These are phyloP conservation scores for Lecanicillium sp. DNA, from an alignment of 2,329 filamentous ascomycete species.

Conservation along the genomic window DNA sequence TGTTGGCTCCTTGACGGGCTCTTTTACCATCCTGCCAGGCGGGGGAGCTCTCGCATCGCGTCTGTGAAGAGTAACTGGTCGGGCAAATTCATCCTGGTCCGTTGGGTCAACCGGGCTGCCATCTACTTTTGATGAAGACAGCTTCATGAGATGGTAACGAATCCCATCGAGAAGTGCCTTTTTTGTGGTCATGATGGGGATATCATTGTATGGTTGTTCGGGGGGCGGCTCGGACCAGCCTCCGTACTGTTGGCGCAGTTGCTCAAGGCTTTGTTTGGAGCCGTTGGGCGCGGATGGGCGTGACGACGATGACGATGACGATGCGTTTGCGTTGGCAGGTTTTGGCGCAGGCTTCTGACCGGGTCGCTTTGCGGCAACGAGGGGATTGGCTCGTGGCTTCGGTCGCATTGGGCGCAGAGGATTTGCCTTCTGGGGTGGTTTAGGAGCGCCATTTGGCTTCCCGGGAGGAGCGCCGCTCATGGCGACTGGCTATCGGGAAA, in stretches of 20 bases:
- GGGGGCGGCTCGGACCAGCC: conserved; percentile 52
- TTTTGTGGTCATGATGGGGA: conserved; percentile 76
- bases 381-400: conserved; percentile 47
- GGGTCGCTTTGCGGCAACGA: conserved; percentile 52
- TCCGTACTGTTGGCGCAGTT: conserved; percentile 37
- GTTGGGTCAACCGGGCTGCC: conserved; percentile 60
- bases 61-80: conserved; percentile 82
- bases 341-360: conserved; percentile 17
- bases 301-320: conserved; percentile 13
- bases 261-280: conserved; percentile 28
- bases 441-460: conserved; percentile 23
- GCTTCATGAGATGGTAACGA: conserved; percentile 80
- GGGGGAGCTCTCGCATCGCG: conserved; percentile 71
- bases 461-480: conserved; percentile 38
- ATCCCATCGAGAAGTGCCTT: conserved; percentile 69
- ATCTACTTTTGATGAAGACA: conserved; percentile 50
- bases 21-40: conserved; percentile 55
- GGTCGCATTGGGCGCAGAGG: conserved; percentile 32
- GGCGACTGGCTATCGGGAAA: conserved; percentile 12
- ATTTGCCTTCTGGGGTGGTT: conserved; percentile 21
- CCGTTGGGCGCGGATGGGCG: conserved; percentile 18
- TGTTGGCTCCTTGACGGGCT: conserved; percentile 39
- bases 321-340: conserved; percentile 13
- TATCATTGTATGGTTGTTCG: conserved; percentile 40
- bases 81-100: conserved; percentile 70